Evolutionary conservation across 1,284 basidiomycete genomes (phyloP).

Genomic region (Ustilago crameri): DNA sequence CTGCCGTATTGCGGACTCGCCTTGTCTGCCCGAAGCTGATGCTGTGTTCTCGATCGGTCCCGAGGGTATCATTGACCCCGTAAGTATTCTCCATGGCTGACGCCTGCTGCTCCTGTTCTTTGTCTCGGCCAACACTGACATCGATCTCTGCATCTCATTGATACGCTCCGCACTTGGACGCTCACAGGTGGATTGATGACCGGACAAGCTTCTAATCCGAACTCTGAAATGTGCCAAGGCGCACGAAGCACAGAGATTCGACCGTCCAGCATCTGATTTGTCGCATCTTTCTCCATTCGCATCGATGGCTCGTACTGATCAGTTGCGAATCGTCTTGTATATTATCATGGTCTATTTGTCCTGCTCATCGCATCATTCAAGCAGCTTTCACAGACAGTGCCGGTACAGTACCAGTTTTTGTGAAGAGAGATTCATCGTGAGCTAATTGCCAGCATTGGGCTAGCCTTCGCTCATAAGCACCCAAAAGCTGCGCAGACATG

Average conservation of each 20-base stretch:
- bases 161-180: background rate
- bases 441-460: no score
- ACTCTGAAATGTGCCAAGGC: background rate
- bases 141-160: background rate
- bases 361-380: conserved; percentile 10
- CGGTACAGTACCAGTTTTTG: no score
- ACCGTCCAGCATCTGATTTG: no score
- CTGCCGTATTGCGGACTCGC: conserved; percentile 97
- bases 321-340: conserved; percentile 3
- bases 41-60: conserved; percentile 87
- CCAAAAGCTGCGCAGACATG: no score
- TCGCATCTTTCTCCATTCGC: background rate
- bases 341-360: conserved; percentile 13
- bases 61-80: conserved; percentile 69
- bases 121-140: background rate
- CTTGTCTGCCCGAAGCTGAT: conserved; percentile 96
- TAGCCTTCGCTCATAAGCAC: no score
- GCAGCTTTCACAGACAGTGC: no score
- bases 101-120: background rate
- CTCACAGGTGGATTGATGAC: background rate
- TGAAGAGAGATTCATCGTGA: no score
- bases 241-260: no score
- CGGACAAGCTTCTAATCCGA: background rate
- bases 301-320: background rate
- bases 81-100: conserved; percentile 7